Evolutionary conservation across 164 flowering plant genomes (phyloP), one percentile per base, ranked within the genome.

Genomic region (Magnolia sinica): DNA sequence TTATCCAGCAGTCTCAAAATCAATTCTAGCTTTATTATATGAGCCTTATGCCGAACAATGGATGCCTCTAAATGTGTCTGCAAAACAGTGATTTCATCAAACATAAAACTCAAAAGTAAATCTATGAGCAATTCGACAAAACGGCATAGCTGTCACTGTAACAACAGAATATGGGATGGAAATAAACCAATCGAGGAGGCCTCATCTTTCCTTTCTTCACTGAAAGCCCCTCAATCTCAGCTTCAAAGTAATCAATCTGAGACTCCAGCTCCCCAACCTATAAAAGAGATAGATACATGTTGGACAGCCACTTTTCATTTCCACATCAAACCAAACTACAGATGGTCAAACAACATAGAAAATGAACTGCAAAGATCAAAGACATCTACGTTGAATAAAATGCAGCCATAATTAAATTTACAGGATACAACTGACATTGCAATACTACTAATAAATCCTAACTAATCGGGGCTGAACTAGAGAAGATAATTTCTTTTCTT

Each of bases 151-250:
- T 5, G 13, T 23, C 69, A 22, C 69, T 13, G 29, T 63, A 22
- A 63, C 9, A 22, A 11, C 16, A 66, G 29, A 22, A 66, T 11
- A 66, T 22, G 69, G 31, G 22, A 22, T 9, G 8, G 69, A 66
- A 66, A 20, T 23, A 37, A 66, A 94, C 99, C 94, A 96, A 81
- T 87, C 99, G 90, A n/a, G 98, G 96, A n/a, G 99, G 99, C 83
- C 98, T 91, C 71, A 91, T 83, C 84, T 94, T 96, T 74, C 99
- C 99, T 84, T 96, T 96, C 87, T 92, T 96, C 27, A 93, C 96
- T 69, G 95, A 84, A 7, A 96, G 86, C 3, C 98, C 98, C 82
- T 96, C 99, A 63, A 91, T 73, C 84, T 96, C 99, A 76, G 98
- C 99, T 88, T 96, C 99, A 89, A 91, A 94, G 75, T 68, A 81